Percentiles rank a stretch among this genome's conserved stretches.
These are phyloP conservation scores for Fusarium poae DNA, from an alignment of 2,329 filamentous ascomycete genomes.

Conservation along the genomic window DNA sequence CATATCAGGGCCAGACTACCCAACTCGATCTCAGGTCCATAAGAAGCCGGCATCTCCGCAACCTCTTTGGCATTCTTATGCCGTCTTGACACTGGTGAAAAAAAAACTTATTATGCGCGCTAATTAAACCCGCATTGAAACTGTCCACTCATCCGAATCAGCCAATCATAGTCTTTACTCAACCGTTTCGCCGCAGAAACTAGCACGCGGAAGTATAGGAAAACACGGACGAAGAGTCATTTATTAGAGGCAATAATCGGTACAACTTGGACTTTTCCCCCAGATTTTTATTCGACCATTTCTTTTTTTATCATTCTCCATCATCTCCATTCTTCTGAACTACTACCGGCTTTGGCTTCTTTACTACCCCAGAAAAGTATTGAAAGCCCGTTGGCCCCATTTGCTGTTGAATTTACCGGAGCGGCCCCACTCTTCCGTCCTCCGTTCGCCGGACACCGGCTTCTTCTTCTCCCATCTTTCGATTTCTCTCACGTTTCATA, in stretches of 20 bases:
- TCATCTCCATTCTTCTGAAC: constrained; percentile 16
- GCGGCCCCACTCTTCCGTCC: constrained; percentile 43
- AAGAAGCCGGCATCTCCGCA: constrained; percentile 28
- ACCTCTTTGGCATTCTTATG: constrained; percentile 13
- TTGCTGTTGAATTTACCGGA: constrained; percentile 30
- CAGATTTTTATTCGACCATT: background rate
- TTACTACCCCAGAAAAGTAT: constrained; percentile 17
- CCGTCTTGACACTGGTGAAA: background rate
- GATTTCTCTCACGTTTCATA: constrained; percentile 11
- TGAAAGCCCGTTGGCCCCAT: background rate
- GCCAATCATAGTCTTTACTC: constrained; percentile 44
- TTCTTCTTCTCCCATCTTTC: constrained; percentile 14
- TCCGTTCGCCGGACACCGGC: constrained; percentile 37
- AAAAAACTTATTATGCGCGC: constrained; percentile 32
- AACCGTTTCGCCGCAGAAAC: constrained; percentile 44
- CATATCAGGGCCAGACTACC: constrained; percentile 1
- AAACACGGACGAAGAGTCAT: constrained; percentile 35
- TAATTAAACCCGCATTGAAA: constrained; percentile 19
- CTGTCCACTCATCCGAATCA: constrained; percentile 46
- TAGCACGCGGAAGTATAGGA: constrained; percentile 35
- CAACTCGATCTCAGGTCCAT: constrained; percentile 13
- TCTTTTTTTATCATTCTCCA: constrained; percentile 13
- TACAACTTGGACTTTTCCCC: constrained; percentile 23
- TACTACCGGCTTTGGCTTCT: constrained; percentile 24
- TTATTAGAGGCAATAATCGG: constrained; percentile 18